These are phyloP conservation scores for Spinellus fusiger DNA, from an alignment of 192 early-diverging fungal genomes.

Conservation along the genomic window DNA sequence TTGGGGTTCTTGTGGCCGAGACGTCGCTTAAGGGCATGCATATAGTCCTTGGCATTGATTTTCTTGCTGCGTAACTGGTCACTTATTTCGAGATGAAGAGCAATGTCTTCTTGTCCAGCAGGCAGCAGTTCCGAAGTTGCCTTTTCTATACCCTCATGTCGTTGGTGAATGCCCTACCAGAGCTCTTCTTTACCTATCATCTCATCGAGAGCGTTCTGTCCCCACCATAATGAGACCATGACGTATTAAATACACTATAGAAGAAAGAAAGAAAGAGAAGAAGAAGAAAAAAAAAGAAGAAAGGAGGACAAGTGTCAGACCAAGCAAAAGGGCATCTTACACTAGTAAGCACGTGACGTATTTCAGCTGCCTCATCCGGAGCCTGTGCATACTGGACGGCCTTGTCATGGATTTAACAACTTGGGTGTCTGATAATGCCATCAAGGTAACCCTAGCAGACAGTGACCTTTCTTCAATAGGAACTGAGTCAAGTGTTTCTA, in stretches of 20 bases:
- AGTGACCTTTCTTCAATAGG: no score
- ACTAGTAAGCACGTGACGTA: not conserved
- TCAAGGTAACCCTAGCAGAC: conserved; percentile 32
- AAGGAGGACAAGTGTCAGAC: not conserved
- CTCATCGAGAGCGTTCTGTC: conserved; percentile 27
- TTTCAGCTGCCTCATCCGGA: not conserved
- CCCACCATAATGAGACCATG: conserved; percentile 28
- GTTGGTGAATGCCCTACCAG: not conserved
- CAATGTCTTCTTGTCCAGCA: conserved; percentile 78
- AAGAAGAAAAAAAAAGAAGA: conserved; percentile 3
- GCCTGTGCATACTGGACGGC: not conserved
- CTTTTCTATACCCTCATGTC: conserved; percentile 39
- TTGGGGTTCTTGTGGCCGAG: conserved; percentile 90
- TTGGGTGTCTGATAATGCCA: conserved; percentile 64
- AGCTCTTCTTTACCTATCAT: conserved; percentile 13
- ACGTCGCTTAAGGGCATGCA: conserved; percentile 69
- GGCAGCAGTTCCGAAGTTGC: conserved; percentile 91
- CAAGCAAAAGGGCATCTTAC: not conserved
- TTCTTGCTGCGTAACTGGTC: conserved; percentile 90
- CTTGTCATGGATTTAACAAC: conserved; percentile 36
- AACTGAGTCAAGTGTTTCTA: no score
- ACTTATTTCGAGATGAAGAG: conserved; percentile 79
- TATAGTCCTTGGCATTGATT: conserved; percentile 67
- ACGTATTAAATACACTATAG: not conserved
- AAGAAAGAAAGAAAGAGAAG: conserved; percentile 3